Conservation (phyloP, 2,329 filamentous ascomycete genomes). For the Talaromyces sp. region DNA sequence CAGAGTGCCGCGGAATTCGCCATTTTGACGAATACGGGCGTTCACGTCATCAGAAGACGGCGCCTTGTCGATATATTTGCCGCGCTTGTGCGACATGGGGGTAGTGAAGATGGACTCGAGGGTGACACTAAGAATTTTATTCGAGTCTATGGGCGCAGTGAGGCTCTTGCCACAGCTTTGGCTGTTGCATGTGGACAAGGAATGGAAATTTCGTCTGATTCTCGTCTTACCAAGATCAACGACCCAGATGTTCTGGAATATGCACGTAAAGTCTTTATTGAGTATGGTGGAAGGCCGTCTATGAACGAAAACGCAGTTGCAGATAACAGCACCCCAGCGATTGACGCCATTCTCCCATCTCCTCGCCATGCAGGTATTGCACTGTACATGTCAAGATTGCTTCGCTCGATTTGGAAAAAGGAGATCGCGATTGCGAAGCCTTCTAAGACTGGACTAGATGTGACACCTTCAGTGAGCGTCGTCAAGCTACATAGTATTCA, state of each 20-base stretch:
- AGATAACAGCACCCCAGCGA: slow-evolving; percentile 59
- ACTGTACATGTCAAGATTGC: slow-evolving; percentile 80
- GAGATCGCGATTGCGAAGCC: slow-evolving; percentile 61
- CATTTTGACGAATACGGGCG: slow-evolving; percentile 83
- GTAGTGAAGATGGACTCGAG: slow-evolving; percentile 71
- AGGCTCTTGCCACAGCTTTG: slow-evolving; percentile 84
- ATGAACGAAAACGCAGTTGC: slow-evolving; percentile 71
- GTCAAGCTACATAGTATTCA: slow-evolving; percentile 73
- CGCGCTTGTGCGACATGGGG: slow-evolving; percentile 67
- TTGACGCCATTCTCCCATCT: slow-evolving; percentile 82
- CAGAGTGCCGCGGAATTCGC: slow-evolving; percentile 77
- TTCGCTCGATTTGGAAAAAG: slow-evolving; percentile 83
- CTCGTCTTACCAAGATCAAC: slow-evolving; percentile 65
- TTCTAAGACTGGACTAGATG: slow-evolving; percentile 47
- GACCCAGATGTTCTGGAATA: slow-evolving; percentile 84
- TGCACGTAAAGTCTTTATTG: slow-evolving; percentile 83
- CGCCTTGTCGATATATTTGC: slow-evolving; percentile 91
- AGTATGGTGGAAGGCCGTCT: slow-evolving; percentile 82
- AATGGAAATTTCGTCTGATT: slow-evolving; percentile 69
- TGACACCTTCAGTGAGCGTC: slow-evolving; percentile 63
- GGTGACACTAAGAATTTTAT: slow-evolving; percentile 80
- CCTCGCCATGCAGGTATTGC: slow-evolving; percentile 85
- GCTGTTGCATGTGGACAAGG: slow-evolving; percentile 95
- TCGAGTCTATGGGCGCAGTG: slow-evolving; percentile 77
- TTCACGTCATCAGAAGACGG: slow-evolving; percentile 79